These are phyloP conservation scores for Punctularia strigosozonata DNA, from an alignment of 768 basidiomycete genomes.

Conservation along the genomic window DNA sequence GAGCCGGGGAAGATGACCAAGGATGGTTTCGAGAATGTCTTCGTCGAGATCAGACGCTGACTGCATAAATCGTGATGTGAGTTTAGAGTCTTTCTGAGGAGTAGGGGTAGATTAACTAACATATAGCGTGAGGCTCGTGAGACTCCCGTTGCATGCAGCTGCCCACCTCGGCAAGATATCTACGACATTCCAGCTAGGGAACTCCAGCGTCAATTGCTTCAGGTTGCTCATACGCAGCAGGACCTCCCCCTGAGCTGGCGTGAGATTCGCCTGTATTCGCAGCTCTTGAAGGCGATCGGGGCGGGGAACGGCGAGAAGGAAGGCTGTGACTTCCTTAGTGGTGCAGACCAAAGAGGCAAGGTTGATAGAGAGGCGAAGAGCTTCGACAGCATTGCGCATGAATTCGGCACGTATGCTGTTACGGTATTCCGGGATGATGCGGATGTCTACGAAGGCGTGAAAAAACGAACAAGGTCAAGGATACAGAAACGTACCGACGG, in stretches of 20 bases:
- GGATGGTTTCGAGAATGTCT: slow-evolving; percentile 31
- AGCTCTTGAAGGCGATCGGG: slow-evolving; percentile 34
- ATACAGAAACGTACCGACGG: slow-evolving; percentile 32
- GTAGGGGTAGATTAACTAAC: slow-evolving; percentile 28
- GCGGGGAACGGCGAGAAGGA: slow-evolving; percentile 34
- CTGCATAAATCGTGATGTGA: slow-evolving; percentile 27
- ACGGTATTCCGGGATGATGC: slow-evolving; percentile 26
- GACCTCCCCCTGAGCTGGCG: slow-evolving; percentile 32
- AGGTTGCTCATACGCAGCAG: slow-evolving; percentile 30
- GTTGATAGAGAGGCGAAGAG: slow-evolving; percentile 38
- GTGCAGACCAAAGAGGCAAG: slow-evolving; percentile 47
- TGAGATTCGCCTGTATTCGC: slow-evolving; percentile 41
- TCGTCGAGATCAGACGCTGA: slow-evolving; percentile 44
- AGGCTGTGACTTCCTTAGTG: slow-evolving; percentile 31
- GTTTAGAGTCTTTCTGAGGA: slow-evolving; percentile 1
- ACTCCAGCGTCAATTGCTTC: slow-evolving; percentile 39
- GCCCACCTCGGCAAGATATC: slow-evolving; percentile 51
- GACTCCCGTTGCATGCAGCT: slow-evolving; percentile 21
- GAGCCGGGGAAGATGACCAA: slow-evolving; percentile 41
- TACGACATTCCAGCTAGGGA: slow-evolving; percentile 50
- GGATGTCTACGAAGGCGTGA: slow-evolving; percentile 30
- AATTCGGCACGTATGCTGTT: slow-evolving; percentile 34
- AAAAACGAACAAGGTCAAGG: slow-evolving; percentile 1
- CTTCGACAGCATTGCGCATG: slow-evolving; percentile 35
- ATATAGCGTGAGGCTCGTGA: slow-evolving; percentile 45